Evolutionary conservation across 768 basidiomycete species (phyloP), one percentile per base, ranked within the genome.

Genomic region (Russula lepida): DNA sequence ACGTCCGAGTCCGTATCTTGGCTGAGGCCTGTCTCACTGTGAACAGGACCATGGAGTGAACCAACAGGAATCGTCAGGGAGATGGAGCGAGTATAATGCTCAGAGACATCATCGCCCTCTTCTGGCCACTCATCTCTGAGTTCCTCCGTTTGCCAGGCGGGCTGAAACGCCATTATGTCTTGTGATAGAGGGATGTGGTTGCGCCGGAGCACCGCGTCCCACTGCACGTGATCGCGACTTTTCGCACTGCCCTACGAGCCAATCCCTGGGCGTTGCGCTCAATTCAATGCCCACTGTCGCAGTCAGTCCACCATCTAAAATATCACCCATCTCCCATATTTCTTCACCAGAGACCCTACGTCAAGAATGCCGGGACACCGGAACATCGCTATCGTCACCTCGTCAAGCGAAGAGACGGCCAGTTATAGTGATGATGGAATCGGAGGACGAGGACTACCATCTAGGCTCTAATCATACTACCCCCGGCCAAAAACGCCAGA

Each of bases 91-190:
- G 52, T 64, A 62, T 49, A 56, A 71, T 67, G 53, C 74, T 72
- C 69, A 49, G 73, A 73, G 52, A 75, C 74, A 3, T 74, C 75
- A 25, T 77, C 76, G 21, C 79, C 78, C 44, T 79, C 74, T 44
- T 92, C 90, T 60, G 89, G 77, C 93, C 93, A 97, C 76, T 95
- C 93, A 67, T 95, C 92, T 61, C 84, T 86, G 7, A 97, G 82
- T 70, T 95, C 93, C 56, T 90, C 89, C 1, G 91, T 92, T 71
- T 89, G 86, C 90, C 90, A 92, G 52, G 81, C 89, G 23, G 90
- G 90, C 48, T 73, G 53, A n/a, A 35, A 28, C 33, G 33, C 41
- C 52, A 43, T 47, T 6, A 13, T 43, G 41, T 30, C 7, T 30
- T 32, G 30, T 33, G 11, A 43, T 17, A 41, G 30, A 44, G 51